Evolutionary conservation across 2,329 filamentous ascomycete species (phyloP).

Genomic region (Kalmusia sp.): DNA sequence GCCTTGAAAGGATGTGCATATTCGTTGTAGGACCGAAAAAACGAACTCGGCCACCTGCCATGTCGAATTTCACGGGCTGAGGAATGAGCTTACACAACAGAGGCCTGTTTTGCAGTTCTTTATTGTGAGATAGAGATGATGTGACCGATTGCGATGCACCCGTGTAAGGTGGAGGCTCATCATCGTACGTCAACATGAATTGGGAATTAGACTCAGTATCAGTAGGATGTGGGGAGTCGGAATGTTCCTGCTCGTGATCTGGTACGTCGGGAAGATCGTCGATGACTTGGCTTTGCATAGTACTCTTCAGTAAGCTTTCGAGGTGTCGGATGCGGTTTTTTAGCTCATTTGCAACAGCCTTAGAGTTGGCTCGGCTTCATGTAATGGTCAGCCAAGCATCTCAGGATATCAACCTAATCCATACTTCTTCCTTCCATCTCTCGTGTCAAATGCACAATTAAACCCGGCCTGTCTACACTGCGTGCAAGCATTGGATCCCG

Average conservation of each 20-base stretch:
- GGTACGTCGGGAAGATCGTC: background rate
- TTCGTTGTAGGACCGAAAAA: conserved; percentile 61
- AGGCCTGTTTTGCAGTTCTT: conserved; percentile 34
- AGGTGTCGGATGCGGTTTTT: conserved; percentile 18
- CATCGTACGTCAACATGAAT: conserved; percentile 9
- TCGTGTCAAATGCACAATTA: conserved; percentile 60
- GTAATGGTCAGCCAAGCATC: background rate
- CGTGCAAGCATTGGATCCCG: conserved; percentile 55
- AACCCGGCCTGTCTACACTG: conserved; percentile 57
- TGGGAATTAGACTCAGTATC: conserved; percentile 19
- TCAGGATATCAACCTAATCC: conserved; percentile 14
- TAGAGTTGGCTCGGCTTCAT: conserved; percentile 16
- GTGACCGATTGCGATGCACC: conserved; percentile 1
- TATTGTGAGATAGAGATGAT: conserved; percentile 20
- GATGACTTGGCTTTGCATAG: conserved; percentile 9
- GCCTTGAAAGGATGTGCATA: conserved; percentile 55
- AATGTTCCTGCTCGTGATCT: background rate
- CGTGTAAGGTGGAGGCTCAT: conserved; percentile 18
- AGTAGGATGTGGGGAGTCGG: background rate
- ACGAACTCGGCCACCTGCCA: conserved; percentile 53
- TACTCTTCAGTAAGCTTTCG: conserved; percentile 15
- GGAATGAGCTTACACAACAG: conserved; percentile 54
- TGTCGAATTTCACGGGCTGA: conserved; percentile 57
- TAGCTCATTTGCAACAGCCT: conserved; percentile 19
- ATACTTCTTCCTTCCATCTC: conserved; percentile 60